Evolutionary conservation across 352 stramenopile genomes (phyloP).

Genomic region (Phytophthora colocasiae): DNA sequence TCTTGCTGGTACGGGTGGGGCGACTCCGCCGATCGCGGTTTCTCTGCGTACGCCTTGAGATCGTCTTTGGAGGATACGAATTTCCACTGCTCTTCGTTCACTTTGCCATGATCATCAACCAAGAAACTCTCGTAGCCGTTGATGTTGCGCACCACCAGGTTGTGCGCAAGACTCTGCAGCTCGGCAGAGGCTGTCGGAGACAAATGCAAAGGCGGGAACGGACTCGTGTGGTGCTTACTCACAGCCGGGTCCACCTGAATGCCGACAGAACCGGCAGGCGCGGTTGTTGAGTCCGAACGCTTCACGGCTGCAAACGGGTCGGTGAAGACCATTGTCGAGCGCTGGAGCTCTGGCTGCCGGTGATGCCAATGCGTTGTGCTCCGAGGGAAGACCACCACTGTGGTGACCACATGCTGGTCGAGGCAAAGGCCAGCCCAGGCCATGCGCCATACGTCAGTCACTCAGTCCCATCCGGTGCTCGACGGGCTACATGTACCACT

Average conservation of each 20-base stretch:
- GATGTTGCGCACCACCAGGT: slow-evolving; percentile 38
- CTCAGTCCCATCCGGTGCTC: slow-evolving; percentile 37
- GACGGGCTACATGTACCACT: slow-evolving; percentile 4
- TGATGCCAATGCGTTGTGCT: slow-evolving; percentile 29
- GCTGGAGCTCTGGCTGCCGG: not conserved
- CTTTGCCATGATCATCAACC: slow-evolving; percentile 32
- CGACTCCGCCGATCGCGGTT: slow-evolving; percentile 1
- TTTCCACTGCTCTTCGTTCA: slow-evolving; percentile 44
- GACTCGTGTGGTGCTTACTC: slow-evolving; percentile 34
- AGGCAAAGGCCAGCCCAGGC: slow-evolving; percentile 15
- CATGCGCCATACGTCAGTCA: slow-evolving; percentile 42
- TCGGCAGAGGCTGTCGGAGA: slow-evolving; percentile 19
- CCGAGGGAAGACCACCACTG: slow-evolving; percentile 9
- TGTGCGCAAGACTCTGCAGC: slow-evolving; percentile 33
- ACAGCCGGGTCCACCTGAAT: slow-evolving; percentile 21
- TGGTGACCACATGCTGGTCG: slow-evolving; percentile 13
- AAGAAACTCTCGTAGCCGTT: slow-evolving; percentile 41
- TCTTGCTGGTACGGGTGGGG: slow-evolving; percentile 14
- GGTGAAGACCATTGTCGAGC: slow-evolving; percentile 25
- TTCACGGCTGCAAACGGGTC: slow-evolving; percentile 24
- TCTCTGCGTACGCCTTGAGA: slow-evolving; percentile 35
- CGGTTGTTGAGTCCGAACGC: slow-evolving; percentile 10
- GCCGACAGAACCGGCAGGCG: slow-evolving; percentile 1
- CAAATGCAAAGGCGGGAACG: slow-evolving; percentile 47
- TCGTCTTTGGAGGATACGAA: slow-evolving; percentile 35